Conservation (phyloP, 75 land plant genomes). For the Picea sitchensis region DNA sequence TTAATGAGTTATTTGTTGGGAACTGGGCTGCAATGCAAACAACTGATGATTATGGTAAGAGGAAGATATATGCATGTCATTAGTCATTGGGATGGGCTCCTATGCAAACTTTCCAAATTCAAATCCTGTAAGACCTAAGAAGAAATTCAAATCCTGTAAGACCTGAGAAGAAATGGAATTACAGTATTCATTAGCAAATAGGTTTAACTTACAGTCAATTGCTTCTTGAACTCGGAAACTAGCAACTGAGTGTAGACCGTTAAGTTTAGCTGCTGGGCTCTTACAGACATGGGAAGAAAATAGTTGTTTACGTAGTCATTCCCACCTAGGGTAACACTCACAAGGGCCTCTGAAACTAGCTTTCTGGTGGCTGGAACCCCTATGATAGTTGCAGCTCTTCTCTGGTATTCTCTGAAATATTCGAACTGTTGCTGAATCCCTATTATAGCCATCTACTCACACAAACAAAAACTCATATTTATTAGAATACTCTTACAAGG, state of each 20-base stretch:
- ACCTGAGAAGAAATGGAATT: too few relatives aligned
- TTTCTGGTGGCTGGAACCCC: constrained; percentile 26
- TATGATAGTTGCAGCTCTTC: constrained; percentile 25
- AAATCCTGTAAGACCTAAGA: too few relatives aligned
- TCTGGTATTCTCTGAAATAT: constrained; percentile 47
- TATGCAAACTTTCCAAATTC: too few relatives aligned
- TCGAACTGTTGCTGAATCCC: constrained; percentile 44
- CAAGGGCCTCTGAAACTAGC: constrained; percentile 37
- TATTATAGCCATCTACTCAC: constrained; percentile 47
- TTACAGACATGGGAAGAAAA: constrained; percentile 48
- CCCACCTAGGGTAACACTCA: constrained; percentile 46
- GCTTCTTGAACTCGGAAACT: constrained; percentile 25
- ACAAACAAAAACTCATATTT: too few relatives aligned
- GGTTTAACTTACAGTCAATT: constrained; percentile 37
- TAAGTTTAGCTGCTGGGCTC: constrained; percentile 45
- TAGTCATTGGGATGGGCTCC: too few relatives aligned
- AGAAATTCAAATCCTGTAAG: too few relatives aligned
- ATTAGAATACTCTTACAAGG: too few relatives aligned
- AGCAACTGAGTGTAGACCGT: constrained; percentile 37
- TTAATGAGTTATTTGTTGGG: too few relatives aligned
- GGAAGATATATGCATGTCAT: too few relatives aligned
- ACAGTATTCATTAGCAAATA: background rate
- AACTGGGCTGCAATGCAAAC: too few relatives aligned
- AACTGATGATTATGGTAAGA: too few relatives aligned
- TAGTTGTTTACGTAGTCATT: constrained; percentile 85